Evolutionary conservation across 306 rosid genomes (phyloP).

Genomic region (Glycyrrhiza uralensis): DNA sequence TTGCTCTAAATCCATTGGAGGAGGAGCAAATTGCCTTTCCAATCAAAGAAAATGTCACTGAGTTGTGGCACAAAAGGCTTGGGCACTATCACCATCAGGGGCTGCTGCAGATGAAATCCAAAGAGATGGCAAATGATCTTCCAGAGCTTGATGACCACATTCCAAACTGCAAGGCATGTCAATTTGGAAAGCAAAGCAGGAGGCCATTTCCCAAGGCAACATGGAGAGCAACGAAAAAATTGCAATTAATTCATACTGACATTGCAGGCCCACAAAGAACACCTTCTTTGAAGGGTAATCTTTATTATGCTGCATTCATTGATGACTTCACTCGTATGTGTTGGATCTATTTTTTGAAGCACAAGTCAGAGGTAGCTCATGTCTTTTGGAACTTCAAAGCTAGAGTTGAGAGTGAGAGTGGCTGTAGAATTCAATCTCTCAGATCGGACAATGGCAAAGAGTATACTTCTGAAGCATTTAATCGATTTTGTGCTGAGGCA

Average conservation of each 20-base stretch:
- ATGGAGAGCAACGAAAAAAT: not conserved
- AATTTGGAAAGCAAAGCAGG: not conserved
- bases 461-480: too few species aligned
- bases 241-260: not conserved
- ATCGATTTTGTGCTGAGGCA: too few species aligned
- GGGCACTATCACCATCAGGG: not conserved
- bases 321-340: too few species aligned
- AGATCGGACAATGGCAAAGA: too few species aligned
- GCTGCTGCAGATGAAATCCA: not conserved
- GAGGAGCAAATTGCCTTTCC: too few species aligned
- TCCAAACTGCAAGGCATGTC: not conserved
- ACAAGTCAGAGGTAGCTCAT: not conserved
- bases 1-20: too few species aligned
- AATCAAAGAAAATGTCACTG: too few species aligned
- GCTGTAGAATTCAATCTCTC: too few species aligned
- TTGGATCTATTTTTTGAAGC: not conserved
- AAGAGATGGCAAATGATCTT: not conserved
- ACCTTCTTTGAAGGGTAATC: too few species aligned
- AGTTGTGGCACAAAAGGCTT: not conserved
- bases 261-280: too few species aligned
- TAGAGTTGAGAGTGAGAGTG: not conserved
- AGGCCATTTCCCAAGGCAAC: not conserved
- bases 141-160: not conserved
- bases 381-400: not conserved
- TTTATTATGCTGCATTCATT: too few species aligned